Conservation (phyloP, 768 basidiomycete genomes). For the Pisolithus tinctorius region DNA sequence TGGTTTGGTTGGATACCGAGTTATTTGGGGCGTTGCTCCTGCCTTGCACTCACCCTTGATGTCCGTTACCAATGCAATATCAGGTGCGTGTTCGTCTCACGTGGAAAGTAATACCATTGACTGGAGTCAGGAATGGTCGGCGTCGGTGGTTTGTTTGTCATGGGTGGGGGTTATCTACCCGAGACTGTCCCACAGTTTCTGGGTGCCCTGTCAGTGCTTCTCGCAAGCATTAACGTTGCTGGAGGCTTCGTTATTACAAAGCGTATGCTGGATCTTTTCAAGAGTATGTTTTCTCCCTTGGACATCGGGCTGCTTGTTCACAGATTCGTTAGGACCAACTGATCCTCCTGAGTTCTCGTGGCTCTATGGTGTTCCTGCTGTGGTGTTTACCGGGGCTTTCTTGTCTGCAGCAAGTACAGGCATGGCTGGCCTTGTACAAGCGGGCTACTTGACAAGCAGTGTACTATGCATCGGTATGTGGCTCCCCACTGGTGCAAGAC, state of each 20-base stretch:
- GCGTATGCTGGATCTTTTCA: slow-evolving; percentile 92
- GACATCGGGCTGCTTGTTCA: background rate
- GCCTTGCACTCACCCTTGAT: slow-evolving; percentile 86
- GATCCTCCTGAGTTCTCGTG: slow-evolving; percentile 88
- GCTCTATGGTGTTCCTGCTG: slow-evolving; percentile 74
- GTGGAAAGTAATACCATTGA: slow-evolving; percentile 1
- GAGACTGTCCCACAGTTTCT: slow-evolving; percentile 74
- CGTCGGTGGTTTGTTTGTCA: slow-evolving; percentile 80
- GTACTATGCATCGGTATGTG: slow-evolving; percentile 73
- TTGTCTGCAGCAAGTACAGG: slow-evolving; percentile 78
- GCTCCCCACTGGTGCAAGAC: background rate
- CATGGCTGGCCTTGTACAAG: slow-evolving; percentile 80
- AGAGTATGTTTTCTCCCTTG: slow-evolving; percentile 41
- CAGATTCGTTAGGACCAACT: slow-evolving; percentile 48
- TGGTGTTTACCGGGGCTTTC: slow-evolving; percentile 79
- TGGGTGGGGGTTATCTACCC: slow-evolving; percentile 84
- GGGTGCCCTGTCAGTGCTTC: slow-evolving; percentile 77
- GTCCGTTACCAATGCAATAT: slow-evolving; percentile 88
- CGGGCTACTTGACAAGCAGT: slow-evolving; percentile 80
- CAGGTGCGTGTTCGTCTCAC: slow-evolving; percentile 37
- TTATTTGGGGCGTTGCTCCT: slow-evolving; percentile 86
- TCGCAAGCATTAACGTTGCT: slow-evolving; percentile 83
- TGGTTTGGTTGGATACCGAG: slow-evolving; percentile 79
- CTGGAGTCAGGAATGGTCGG: slow-evolving; percentile 58
- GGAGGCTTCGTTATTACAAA: slow-evolving; percentile 89